Evolutionary conservation across 768 basidiomycete genomes (phyloP).

Genomic region (Hypholoma fasciculare): DNA sequence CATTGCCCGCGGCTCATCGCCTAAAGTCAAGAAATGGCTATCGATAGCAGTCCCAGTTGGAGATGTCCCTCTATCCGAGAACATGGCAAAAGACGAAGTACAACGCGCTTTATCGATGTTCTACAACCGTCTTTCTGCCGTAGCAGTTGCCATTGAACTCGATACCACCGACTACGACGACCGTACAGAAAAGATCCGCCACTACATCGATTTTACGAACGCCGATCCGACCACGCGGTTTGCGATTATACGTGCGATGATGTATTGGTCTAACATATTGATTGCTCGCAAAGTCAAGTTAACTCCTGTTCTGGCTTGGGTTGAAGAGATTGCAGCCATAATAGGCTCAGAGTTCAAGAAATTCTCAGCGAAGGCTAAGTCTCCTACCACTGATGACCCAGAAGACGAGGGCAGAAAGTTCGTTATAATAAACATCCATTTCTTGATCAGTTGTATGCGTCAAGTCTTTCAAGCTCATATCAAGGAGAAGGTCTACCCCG

Average conservation of each 20-base stretch:
- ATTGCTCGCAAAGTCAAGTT: conserved; percentile 53
- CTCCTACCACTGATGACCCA: background rate
- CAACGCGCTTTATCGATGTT: conserved; percentile 65
- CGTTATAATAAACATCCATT: conserved; percentile 35
- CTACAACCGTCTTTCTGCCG: conserved; percentile 78
- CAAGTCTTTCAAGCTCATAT: conserved; percentile 42
- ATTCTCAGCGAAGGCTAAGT: background rate
- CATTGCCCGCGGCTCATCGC: conserved; percentile 32
- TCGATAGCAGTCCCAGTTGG: conserved; percentile 73
- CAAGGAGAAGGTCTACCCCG: conserved; percentile 12
- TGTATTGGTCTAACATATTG: conserved; percentile 66
- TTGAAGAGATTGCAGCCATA: conserved; percentile 54
- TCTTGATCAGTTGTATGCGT: conserved; percentile 59
- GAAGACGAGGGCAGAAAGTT: background rate
- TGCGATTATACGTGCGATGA: conserved; percentile 75
- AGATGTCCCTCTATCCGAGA: conserved; percentile 61
- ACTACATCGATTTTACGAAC: conserved; percentile 66
- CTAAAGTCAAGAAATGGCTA: conserved; percentile 64
- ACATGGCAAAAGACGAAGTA: conserved; percentile 37
- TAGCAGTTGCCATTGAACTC: conserved; percentile 70
- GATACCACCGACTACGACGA: conserved; percentile 47
- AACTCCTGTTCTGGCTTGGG: conserved; percentile 59
- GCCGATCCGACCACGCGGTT: conserved; percentile 63
- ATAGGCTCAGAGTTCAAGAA: conserved; percentile 55
- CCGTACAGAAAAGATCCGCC: conserved; percentile 64